Conservation (phyloP, 345 rosid genomes). For the Eucalyptus cladocalyx region DNA sequence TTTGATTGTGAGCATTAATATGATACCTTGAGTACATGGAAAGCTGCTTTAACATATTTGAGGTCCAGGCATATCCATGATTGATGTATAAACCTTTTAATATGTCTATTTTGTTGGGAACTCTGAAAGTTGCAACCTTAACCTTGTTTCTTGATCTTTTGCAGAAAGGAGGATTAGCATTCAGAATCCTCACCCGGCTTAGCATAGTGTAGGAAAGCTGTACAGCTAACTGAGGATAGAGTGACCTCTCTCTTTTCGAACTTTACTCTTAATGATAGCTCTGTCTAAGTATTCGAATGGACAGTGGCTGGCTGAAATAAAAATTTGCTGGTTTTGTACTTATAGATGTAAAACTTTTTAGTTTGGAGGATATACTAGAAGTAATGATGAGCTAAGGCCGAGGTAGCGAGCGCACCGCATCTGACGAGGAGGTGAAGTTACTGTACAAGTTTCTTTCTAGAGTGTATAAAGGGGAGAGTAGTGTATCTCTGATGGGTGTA, state of each 20-base stretch:
- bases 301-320: slow-evolving; percentile 23
- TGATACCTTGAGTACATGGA: background rate
- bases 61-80: background rate
- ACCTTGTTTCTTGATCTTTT: background rate
- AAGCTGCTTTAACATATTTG: background rate
- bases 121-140: background rate
- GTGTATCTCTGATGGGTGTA: slow-evolving; percentile 21
- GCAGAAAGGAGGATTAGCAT: slow-evolving; percentile 60
- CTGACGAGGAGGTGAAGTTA: background rate
- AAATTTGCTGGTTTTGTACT: slow-evolving; percentile 23
- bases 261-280: background rate
- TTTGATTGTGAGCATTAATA: background rate
- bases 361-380: slow-evolving; percentile 5
- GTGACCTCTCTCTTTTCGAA: background rate
- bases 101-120: background rate
- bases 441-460: slow-evolving; percentile 17
- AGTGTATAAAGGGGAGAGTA: slow-evolving; percentile 25
- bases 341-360: slow-evolving; percentile 20
- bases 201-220: slow-evolving; percentile 16
- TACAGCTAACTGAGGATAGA: slow-evolving; percentile 63
- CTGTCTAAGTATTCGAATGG: slow-evolving; percentile 8
- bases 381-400: background rate
- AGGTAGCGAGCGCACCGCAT: background rate
- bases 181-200: slow-evolving; percentile 32
- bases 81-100: background rate